phyloP scores from a whole-genome alignment of 768 basidiomycete genomes.

The Trametes gibbosa region DNA sequence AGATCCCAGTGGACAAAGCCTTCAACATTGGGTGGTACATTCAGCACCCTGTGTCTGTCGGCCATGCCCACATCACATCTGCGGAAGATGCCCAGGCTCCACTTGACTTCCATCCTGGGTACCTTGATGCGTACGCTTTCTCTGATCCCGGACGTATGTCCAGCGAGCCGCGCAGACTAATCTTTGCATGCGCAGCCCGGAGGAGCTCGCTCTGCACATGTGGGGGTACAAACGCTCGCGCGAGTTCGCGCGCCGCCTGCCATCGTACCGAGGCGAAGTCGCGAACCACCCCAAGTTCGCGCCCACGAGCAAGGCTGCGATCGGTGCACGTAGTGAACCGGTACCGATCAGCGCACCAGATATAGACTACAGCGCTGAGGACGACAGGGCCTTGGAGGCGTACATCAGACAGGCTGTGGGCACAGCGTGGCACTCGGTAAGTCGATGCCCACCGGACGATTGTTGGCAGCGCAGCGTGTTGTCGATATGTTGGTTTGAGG shows the following conservation, averaged over 20 bases:
- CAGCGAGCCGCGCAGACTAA: not conserved
- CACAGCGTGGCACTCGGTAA: conserved; percentile 36
- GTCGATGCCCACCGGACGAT: not conserved
- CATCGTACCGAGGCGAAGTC: conserved; percentile 36
- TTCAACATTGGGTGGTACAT: conserved; percentile 32
- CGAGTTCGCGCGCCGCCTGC: conserved; percentile 55
- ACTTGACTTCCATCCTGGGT: conserved; percentile 46
- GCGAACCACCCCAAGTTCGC: conserved; percentile 32
- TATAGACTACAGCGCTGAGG: conserved; percentile 33
- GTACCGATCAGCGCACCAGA: conserved; percentile 29
- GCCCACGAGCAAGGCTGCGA: conserved; percentile 24
- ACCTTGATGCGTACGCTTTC: conserved; percentile 40
- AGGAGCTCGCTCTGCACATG: conserved; percentile 40
- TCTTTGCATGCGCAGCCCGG: conserved; percentile 18
- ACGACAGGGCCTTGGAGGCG: conserved; percentile 33
- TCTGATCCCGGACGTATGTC: not conserved
- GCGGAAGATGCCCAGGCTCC: conserved; percentile 40
- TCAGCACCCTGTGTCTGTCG: conserved; percentile 45
- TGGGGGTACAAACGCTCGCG: conserved; percentile 56
- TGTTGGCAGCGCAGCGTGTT: not conserved
- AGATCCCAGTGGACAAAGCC: conserved; percentile 25
- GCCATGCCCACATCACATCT: conserved; percentile 47
- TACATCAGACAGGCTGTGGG: conserved; percentile 27
- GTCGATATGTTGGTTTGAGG: not conserved
- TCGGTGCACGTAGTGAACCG: conserved; percentile 18